Evolutionary conservation across 2,329 filamentous ascomycete species (phyloP).

Genomic region (Cladosporium phlei): DNA sequence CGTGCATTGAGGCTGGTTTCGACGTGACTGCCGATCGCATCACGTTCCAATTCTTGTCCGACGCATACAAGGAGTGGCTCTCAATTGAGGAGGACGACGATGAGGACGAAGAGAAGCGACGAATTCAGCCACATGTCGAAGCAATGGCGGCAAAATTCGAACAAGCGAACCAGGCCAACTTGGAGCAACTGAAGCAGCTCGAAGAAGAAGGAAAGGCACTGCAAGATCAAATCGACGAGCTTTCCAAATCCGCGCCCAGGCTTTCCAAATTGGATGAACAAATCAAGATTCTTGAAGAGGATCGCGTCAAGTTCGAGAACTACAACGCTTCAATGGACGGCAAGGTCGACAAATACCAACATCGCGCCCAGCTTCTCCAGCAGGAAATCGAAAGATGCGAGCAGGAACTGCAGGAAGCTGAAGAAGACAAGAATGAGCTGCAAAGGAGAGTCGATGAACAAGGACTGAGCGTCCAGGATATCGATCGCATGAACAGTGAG

Average conservation of each 20-base stretch:
- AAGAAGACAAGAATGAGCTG: slow-evolving; percentile 72
- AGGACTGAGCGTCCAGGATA: slow-evolving; percentile 95
- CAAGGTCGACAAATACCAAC: slow-evolving; percentile 84
- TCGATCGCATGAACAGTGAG: slow-evolving; percentile 97
- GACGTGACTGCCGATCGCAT: slow-evolving; percentile 88
- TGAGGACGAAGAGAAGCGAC: slow-evolving; percentile 74
- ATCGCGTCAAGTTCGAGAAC: slow-evolving; percentile 89
- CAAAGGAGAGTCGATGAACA: slow-evolving; percentile 87
- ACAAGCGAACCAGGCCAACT: slow-evolving; percentile 74
- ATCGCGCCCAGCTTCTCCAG: slow-evolving; percentile 73
- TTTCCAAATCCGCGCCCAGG: slow-evolving; percentile 81
- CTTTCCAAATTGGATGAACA: slow-evolving; percentile 79
- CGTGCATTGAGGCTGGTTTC: slow-evolving; percentile 79
- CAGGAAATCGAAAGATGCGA: slow-evolving; percentile 78
- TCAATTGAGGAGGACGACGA: slow-evolving; percentile 74
- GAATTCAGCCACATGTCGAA: slow-evolving; percentile 78
- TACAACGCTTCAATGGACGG: slow-evolving; percentile 83
- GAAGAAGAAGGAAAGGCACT: slow-evolving; percentile 81
- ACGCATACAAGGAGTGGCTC: slow-evolving; percentile 90
- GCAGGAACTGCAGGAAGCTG: slow-evolving; percentile 69
- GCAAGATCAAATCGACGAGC: slow-evolving; percentile 78
- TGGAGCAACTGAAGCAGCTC: slow-evolving; percentile 75
- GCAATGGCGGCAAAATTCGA: slow-evolving; percentile 87
- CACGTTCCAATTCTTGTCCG: slow-evolving; percentile 86
- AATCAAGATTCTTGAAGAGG: slow-evolving; percentile 90